These are phyloP conservation scores for Pistacia vera DNA, from an alignment of 345 rosid genomes.

Conservation along the genomic window DNA sequence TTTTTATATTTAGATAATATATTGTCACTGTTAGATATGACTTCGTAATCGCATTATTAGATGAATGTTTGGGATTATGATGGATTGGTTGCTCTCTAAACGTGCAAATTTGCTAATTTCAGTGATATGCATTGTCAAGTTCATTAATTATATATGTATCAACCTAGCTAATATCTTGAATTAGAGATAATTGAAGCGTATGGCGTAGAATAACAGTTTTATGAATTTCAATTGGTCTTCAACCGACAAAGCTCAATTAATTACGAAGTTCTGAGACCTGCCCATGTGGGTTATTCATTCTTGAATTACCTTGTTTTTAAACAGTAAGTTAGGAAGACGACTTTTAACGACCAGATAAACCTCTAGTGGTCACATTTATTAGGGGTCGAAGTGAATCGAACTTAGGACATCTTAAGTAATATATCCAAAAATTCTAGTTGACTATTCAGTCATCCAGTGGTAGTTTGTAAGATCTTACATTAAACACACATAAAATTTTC, in stretches of 20 bases:
- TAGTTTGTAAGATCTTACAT: too few species aligned
- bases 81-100: neutral
- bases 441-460: too few species aligned
- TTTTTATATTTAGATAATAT: neutral
- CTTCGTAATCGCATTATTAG: neutral
- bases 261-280: neutral
- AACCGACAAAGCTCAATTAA: neutral
- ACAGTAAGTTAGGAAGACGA: neutral
- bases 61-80: neutral
- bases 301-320: too few species aligned
- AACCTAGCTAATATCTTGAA: neutral
- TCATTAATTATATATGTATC: neutral
- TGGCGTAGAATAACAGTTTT: neutral
- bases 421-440: too few species aligned
- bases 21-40: neutral
- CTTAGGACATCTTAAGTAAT: too few species aligned
- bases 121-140: neutral
- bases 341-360: neutral
- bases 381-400: too few species aligned
- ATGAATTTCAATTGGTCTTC: neutral
- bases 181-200: neutral
- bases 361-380: too few species aligned
- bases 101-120: neutral
- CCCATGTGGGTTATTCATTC: too few species aligned
- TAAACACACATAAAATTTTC: too few species aligned